These are phyloP conservation scores for Ceratobasidium sp. DNA, from an alignment of 1,284 basidiomycete species.

Conservation along the genomic window DNA sequence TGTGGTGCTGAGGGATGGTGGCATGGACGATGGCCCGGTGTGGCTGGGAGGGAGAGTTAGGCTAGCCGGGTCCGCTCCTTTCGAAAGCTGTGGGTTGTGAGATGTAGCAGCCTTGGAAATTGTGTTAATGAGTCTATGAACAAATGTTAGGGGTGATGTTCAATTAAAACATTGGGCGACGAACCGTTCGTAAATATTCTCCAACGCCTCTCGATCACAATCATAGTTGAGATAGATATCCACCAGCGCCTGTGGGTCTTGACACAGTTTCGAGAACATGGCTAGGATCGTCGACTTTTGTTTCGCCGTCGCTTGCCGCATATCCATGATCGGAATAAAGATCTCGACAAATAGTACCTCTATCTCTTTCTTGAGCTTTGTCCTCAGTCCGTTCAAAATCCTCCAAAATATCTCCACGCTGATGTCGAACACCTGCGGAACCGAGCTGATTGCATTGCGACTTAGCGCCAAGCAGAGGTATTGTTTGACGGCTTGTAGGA, in stretches of 20 bases:
- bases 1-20: conserved; percentile 75
- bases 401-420: conserved; percentile 99
- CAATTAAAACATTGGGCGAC: conserved; percentile 52
- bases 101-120: conserved; percentile 84
- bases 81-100: conserved; percentile 61
- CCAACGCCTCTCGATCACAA: conserved; percentile 90
- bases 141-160: conserved; percentile 6
- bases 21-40: conserved; percentile 59
- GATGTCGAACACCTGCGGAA: conserved; percentile 97
- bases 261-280: conserved; percentile 87
- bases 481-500: conserved; percentile 93
- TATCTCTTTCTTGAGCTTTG: conserved; percentile 99
- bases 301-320: conserved; percentile 95
- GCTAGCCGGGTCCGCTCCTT: conserved; percentile 44
- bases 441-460: conserved; percentile 94
- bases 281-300: conserved; percentile 93
- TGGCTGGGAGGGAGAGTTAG: conserved; percentile 18
- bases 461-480: conserved; percentile 95
- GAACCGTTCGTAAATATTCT: conserved; percentile 96
- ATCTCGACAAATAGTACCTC: conserved; percentile 98
- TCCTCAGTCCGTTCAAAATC: conserved; percentile 91
- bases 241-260: conserved; percentile 95
- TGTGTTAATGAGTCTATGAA: conserved; percentile 85
- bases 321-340: conserved; percentile 98
- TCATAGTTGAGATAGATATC: conserved; percentile 99